Base-by-base conservation (phyloP, 768 basidiomycete genomes). In the Amanita exitialis region DNA sequence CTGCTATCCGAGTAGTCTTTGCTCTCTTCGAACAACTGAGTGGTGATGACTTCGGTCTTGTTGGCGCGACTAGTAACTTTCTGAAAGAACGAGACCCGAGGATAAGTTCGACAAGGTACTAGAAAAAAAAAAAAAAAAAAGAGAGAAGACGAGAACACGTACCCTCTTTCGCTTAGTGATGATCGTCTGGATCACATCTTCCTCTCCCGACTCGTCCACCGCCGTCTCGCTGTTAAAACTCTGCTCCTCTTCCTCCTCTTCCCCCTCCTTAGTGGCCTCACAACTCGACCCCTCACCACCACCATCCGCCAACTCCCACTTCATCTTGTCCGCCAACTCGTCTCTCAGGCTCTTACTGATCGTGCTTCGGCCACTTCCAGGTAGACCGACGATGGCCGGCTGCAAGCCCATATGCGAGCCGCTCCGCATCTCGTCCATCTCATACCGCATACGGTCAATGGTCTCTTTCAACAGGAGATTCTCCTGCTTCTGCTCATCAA, bases 401-500 rank as follows among this genome's bases (percentile, higher is more conserved):
- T 36, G 61, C 63, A 18, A 54, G 58, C n/a, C 65, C 66, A 36
- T 66, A 27, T 59, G 66, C 35, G 67, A 62, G 4, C 71, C 69
- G 47, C 69, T 79, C 36, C 91, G 75, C 74, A 94, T 79, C 66
- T 94, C 91, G 58, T 97, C 93, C 75, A 97, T 80, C 59, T 97
- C 94, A 56, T 86, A 95, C 28, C 90, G 76, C 79, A 96, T 84
- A 43, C 92, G 78, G 62, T 96, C 93, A 57, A 97, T 97, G 1
- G 93, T 96, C 73, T 97, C 94, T 62, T 95, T 95, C 54, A 97
- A 73, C 61, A 90, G 67, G 57, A 95, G 62, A 60, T 96, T 97
- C 72, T 94, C 90, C 59, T 91, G 89, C 70, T 96, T 96, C 71
- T 97, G 94, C 58, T 87, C 84, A 53, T 94, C 90, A 34, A 96